These are phyloP conservation scores for Diaporthe longicolla DNA, from an alignment of 2,329 filamentous ascomycete genomes.

Conservation along the genomic window DNA sequence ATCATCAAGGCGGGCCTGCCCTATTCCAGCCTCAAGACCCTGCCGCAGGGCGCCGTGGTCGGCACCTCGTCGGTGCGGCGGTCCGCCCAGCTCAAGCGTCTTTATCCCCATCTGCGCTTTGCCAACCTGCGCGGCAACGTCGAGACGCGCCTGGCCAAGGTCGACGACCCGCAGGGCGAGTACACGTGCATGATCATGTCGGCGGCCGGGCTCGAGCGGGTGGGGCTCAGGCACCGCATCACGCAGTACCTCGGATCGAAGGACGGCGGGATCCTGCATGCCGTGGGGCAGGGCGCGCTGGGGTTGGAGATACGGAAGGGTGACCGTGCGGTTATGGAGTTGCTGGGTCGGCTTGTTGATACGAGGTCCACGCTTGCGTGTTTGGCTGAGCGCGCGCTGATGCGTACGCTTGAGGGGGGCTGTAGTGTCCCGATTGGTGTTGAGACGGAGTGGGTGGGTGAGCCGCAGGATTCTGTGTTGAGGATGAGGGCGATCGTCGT, in stretches of 20 bases:
- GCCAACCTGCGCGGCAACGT: constrained; percentile 21
- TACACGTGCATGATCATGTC: constrained; percentile 20
- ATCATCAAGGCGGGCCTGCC: constrained; percentile 26
- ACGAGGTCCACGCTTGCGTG: constrained; percentile 8
- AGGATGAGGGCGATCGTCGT: constrained; percentile 23
- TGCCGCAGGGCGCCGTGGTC: constrained; percentile 5
- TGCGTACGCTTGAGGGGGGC: constrained; percentile 4
- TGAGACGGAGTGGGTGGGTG: constrained; percentile 1
- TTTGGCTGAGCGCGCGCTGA: neutral
- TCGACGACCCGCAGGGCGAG: neutral
- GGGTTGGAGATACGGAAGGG: constrained; percentile 9
- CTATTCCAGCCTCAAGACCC: neutral
- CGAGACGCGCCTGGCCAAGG: constrained; percentile 19
- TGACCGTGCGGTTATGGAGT: neutral
- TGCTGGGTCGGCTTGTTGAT: neutral
- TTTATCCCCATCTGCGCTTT: neutral
- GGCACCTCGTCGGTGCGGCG: constrained; percentile 19
- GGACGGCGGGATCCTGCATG: constrained; percentile 17
- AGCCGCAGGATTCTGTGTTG: neutral
- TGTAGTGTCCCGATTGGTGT: constrained; percentile 21
- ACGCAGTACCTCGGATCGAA: constrained; percentile 5
- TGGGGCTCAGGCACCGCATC: constrained; percentile 15
- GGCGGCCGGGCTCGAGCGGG: neutral
- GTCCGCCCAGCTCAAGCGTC: constrained; percentile 7
- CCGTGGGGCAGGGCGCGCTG: constrained; percentile 7